These are phyloP conservation scores for Aaosphaeria pasadenensis DNA, from an alignment of 2,329 filamentous ascomycete genomes.

Conservation along the genomic window DNA sequence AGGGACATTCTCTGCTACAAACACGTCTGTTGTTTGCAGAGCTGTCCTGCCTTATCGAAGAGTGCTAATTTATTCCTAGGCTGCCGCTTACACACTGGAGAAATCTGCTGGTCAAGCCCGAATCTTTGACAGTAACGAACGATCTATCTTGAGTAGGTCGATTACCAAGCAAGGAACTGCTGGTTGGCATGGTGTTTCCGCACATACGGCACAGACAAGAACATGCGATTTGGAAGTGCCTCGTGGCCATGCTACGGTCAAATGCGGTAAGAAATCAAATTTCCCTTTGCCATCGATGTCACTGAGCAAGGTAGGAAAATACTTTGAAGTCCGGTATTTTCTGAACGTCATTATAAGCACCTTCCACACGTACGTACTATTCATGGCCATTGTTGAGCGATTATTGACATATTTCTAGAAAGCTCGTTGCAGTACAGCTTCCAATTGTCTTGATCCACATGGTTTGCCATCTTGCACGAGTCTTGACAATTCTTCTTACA, in stretches of 20 bases:
- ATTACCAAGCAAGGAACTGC: conserved; percentile 42
- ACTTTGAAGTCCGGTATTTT: conserved; percentile 56
- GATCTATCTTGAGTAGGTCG: conserved; percentile 44
- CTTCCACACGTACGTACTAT: conserved; percentile 38
- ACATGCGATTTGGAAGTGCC: conserved; percentile 51
- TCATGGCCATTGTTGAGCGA: too few species aligned
- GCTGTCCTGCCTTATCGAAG: neutral
- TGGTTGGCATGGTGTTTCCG: conserved; percentile 48
- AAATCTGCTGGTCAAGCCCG: conserved; percentile 51
- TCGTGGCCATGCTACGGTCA: conserved; percentile 50
- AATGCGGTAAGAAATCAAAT: conserved; percentile 39
- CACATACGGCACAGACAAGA: conserved; percentile 45
- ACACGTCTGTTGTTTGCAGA: conserved; percentile 37
- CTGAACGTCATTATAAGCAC: conserved; percentile 49
- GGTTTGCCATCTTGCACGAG: conserved; percentile 19
- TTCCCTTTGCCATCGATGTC: conserved; percentile 1
- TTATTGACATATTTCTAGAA: conserved; percentile 32
- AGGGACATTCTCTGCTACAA: conserved; percentile 51
- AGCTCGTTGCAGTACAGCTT: conserved; percentile 52
- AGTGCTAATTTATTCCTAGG: conserved; percentile 23
- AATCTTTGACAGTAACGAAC: conserved; percentile 52
- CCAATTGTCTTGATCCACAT: conserved; percentile 57
- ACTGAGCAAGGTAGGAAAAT: conserved; percentile 42
- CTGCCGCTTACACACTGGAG: conserved; percentile 48
- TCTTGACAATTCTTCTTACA: conserved; percentile 5